Evolutionary conservation across 2,329 filamentous ascomycete species (phyloP).

Genomic region (Hymenoscyphus albidus): DNA sequence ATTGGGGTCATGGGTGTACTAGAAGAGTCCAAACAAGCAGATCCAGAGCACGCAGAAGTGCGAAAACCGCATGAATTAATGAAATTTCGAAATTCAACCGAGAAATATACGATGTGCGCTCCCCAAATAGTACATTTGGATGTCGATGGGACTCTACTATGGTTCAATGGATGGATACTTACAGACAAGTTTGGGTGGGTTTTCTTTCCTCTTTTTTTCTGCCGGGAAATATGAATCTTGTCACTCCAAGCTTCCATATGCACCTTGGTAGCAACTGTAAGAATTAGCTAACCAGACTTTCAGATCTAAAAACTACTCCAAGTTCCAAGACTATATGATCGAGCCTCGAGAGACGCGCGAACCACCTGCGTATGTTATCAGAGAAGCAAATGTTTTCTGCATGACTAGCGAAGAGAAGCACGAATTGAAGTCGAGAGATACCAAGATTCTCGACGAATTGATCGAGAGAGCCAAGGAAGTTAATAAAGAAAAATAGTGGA

Average conservation of each 20-base stretch:
- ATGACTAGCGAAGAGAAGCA: background rate
- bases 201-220: background rate
- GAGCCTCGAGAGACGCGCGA: background rate
- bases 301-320: background rate
- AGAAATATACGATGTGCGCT: background rate
- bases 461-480: background rate
- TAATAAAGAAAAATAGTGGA: background rate
- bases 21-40: background rate
- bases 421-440: background rate
- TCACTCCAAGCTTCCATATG: background rate
- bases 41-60: background rate
- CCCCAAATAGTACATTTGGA: background rate
- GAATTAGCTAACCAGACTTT: background rate
- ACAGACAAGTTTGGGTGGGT: background rate
- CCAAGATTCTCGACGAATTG: background rate
- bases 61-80: background rate
- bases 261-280: background rate
- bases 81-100: background rate
- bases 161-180: background rate
- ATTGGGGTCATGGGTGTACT: background rate
- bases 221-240: no score
- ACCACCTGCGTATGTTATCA: background rate
- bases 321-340: background rate
- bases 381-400: background rate
- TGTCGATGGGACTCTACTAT: background rate